Conservation (phyloP, 2,329 filamentous ascomycete species). For the Claviceps africana region DNA sequence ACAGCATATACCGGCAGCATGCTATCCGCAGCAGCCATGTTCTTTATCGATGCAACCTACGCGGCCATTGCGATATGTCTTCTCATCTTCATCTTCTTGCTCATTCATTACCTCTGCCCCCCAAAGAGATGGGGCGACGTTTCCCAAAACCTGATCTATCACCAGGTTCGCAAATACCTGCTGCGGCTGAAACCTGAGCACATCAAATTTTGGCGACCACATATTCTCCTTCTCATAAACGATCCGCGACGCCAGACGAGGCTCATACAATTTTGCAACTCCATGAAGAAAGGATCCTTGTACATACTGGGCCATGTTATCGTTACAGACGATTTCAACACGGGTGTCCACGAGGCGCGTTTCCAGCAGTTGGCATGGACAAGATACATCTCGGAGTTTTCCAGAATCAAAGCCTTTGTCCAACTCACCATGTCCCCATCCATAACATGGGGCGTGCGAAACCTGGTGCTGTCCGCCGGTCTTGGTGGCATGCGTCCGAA, state of each 20-base stretch:
- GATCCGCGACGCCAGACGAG: constrained; percentile 69
- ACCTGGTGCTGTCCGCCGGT: constrained; percentile 67
- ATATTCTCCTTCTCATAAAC: constrained; percentile 73
- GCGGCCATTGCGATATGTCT: constrained; percentile 62
- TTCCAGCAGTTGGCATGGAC: constrained; percentile 72
- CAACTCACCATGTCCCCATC: constrained; percentile 73
- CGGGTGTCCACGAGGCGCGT: constrained; percentile 66
- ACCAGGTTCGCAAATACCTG: constrained; percentile 76
- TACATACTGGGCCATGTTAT: constrained; percentile 84
- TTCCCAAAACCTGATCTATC: constrained; percentile 74
- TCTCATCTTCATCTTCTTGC: constrained; percentile 61
- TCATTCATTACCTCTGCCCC: constrained; percentile 75
- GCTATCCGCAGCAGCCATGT: constrained; percentile 71
- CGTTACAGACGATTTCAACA: constrained; percentile 67
- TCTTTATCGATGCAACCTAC: constrained; percentile 75
- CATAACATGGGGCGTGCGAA: constrained; percentile 73
- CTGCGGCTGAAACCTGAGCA: constrained; percentile 74
- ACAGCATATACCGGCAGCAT: constrained; percentile 63
- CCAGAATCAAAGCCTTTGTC: constrained; percentile 77
- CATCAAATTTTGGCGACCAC: constrained; percentile 86
- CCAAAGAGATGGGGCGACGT: constrained; percentile 87
- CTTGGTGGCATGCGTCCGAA: constrained; percentile 82
- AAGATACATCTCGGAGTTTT: constrained; percentile 69
- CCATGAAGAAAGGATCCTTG: constrained; percentile 71
- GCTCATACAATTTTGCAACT: constrained; percentile 83